Evolutionary conservation across 148 eudicot species (phyloP).

Genomic region (Vaccinium macrocarpon): DNA sequence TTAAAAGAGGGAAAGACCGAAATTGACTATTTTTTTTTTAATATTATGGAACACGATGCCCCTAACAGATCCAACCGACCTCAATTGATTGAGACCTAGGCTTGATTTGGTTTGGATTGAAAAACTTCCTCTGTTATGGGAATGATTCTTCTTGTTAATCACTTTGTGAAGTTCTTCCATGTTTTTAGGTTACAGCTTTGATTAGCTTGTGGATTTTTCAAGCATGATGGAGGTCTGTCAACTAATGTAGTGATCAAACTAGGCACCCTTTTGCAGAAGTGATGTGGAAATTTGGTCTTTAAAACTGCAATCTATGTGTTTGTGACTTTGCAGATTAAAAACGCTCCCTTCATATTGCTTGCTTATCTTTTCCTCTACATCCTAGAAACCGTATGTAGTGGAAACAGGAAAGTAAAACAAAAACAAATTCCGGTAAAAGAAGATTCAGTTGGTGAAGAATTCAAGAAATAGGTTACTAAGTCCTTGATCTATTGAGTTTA

Average conservation of each 20-base stretch:
- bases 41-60: neutral
- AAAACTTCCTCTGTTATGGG: neutral
- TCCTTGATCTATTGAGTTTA: slow-evolving; percentile 6
- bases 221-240: too few relatives aligned
- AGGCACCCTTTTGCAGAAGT: neutral
- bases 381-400: neutral
- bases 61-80: neutral
- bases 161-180: neutral
- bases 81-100: neutral
- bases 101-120: neutral
- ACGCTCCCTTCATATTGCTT: neutral
- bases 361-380: neutral
- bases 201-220: neutral
- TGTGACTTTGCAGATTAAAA: neutral
- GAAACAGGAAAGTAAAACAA: neutral
- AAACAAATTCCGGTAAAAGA: neutral
- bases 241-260: neutral
- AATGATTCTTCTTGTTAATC: neutral
- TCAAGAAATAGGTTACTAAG: slow-evolving; percentile 7
- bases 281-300: neutral
- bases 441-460: neutral
- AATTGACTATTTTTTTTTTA: neutral
- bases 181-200: neutral
- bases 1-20: neutral
- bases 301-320: neutral